Evolutionary conservation across 2,329 filamentous ascomycete genomes (phyloP), one percentile per base, ranked within the genome.

Genomic region (Cucurbitaria berberidis): DNA sequence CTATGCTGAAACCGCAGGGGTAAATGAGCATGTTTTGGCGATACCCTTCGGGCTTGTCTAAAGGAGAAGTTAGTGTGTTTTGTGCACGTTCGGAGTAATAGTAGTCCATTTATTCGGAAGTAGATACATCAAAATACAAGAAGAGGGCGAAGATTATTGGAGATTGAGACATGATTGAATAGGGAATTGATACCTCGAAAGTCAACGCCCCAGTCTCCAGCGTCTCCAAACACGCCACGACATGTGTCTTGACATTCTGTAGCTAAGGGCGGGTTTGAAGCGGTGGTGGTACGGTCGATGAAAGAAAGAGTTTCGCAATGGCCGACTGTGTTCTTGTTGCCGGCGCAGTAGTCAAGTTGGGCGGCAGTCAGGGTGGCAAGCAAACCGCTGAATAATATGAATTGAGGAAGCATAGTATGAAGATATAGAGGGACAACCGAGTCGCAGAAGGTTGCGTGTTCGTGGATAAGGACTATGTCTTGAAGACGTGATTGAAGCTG

Each of bases 181-280:
- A 6, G 26, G 18, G 24, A 22, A 18, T n/a, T 11, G 9, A 6
- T 48, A 57, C 57, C 59, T 11, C n/a, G 30, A 18, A 67, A 57
- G 5, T 56, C 36, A 13, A 64, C 61, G 16, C 43, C 21, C 63
- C 63, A 67, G 43, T 67, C 64, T 8, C 64, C 63, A 0, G 63
- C 63, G 27, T 67, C 64, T 11, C 41, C 45, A 2, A 63, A 50
- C 0, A 63, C 44, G 16, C 47, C 50, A 0, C 44, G 48, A 38
- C 64, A 67, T 6, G 57, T 45, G 11, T 60, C 42, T 18, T 59
- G 45, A 47, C 63, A 66, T 36, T 64, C 54, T 16, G 55, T 27
- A 3, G 45, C 34, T 9, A 46, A 44, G 1, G 61, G 64, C 4
- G 61, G 54, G 15, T 50, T 50, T 10, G 42, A 24, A 5, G 51